Base-by-base conservation (phyloP, 2,329 filamentous ascomycete species). In the Didymella pinodella region DNA sequence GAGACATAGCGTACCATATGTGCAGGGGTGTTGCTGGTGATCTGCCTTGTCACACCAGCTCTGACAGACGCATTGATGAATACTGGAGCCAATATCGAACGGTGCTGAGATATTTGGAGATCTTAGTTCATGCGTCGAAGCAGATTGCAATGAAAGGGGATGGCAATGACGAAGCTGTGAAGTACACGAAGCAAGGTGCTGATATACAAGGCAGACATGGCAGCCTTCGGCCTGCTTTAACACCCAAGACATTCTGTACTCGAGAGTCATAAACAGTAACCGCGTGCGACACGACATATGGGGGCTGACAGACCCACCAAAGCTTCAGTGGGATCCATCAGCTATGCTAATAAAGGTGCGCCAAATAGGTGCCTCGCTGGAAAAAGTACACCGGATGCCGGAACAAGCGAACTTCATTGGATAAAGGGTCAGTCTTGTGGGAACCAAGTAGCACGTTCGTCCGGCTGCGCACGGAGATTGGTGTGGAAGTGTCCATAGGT, bases 21-120 rank as follows among this genome's bases (percentile, higher is more conserved):
- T 52, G 31, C 63, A 57, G 59, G 66, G 66, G 60, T 68, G 45
- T 63, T 66, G 65, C 65, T 41, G 46, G 65, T 51, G 48, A 50
- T 59, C 20, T 62, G 47, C 63, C 65, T 54, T 48, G 59, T 61
- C 46, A 52, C 57, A 57, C 53, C 52, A 60, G 36, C 45, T 43
- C n/a, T 59, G 31, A 63, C 57, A 57, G 58, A 59, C 51, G 64
- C 45, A 36, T 53, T 57, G 63, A 55, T 60, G 63, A 54, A 60
- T 54, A 47, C 31, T 52, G 60, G 52, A 57, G 54, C 43, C 32
- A n/a, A 57, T 32, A 36, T 47, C 18, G 46, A 47, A 26, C 47
- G 29, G 31, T 50, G 46, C 34, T 54, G 40, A 43, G 22, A 50
- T 43, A 26, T 47, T 47, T 47, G 47, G 41, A 43, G 46, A 59